Evolutionary conservation across 2,329 filamentous ascomycete genomes (phyloP).

Genomic region (Chalara sp.): DNA sequence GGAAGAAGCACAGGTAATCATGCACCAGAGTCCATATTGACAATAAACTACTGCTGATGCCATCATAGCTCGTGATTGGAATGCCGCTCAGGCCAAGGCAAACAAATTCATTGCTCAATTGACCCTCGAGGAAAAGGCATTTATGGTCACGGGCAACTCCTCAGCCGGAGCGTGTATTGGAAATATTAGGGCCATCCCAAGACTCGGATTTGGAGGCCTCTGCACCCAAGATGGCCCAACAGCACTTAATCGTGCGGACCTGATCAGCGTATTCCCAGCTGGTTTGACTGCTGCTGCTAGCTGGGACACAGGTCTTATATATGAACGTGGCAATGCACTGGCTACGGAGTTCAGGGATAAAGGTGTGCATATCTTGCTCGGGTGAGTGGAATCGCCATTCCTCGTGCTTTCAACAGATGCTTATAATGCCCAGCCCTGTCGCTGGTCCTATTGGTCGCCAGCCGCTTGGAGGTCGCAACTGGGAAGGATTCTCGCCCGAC

Average conservation of each 20-base stretch:
- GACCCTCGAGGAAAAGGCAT: slow-evolving; percentile 9
- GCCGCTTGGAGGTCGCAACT: slow-evolving; percentile 60
- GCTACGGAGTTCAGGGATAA: slow-evolving; percentile 69
- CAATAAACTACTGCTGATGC: no score
- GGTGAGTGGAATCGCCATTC: slow-evolving; percentile 11
- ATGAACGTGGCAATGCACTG: slow-evolving; percentile 64
- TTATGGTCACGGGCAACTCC: slow-evolving; percentile 10
- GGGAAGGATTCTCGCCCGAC: slow-evolving; percentile 42
- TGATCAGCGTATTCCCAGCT: slow-evolving; percentile 54
- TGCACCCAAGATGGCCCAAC: slow-evolving; percentile 14
- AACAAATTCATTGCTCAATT: slow-evolving; percentile 54
- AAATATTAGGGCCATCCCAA: slow-evolving; percentile 11
- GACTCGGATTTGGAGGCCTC: slow-evolving; percentile 11
- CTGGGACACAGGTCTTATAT: slow-evolving; percentile 70
- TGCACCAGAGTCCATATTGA: no score
- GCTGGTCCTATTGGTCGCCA: slow-evolving; percentile 63
- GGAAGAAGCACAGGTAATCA: no score
- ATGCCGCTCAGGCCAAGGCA: slow-evolving; percentile 60
- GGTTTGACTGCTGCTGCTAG: slow-evolving; percentile 66
- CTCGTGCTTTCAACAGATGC: background rate
- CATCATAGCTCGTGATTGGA: background rate
- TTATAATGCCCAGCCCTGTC: slow-evolving; percentile 13
- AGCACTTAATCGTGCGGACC: slow-evolving; percentile 30
- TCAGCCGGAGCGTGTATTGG: slow-evolving; percentile 9
- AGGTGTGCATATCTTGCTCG: slow-evolving; percentile 71